Conservation (phyloP, 306 rosid genomes). For the Oemleria cerasiformis region DNA sequence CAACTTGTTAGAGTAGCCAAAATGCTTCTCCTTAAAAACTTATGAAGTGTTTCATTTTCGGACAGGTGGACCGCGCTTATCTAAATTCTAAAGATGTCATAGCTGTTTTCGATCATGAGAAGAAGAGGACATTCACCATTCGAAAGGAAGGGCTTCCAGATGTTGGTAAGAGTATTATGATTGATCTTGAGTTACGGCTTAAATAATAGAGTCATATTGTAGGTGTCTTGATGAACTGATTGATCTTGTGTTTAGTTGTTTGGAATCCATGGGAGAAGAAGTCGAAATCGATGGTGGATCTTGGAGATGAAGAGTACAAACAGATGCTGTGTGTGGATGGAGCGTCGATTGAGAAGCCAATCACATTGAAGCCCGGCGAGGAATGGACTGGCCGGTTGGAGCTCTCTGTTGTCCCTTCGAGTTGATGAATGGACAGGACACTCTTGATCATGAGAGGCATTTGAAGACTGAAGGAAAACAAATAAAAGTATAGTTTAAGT, state of each 20-base stretch:
- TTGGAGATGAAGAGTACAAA: constrained; percentile 88
- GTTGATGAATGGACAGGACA: constrained; percentile 25
- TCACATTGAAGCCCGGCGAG: constrained; percentile 73
- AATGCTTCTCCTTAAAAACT: constrained; percentile 1
- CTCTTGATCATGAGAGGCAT: not conserved
- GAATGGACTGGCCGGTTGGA: constrained; percentile 92
- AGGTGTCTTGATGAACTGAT: not conserved
- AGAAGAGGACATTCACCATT: constrained; percentile 59
- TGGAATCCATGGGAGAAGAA: constrained; percentile 97
- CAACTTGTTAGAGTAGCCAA: not conserved
- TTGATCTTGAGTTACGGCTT: too few species aligned
- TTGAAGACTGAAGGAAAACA: not conserved
- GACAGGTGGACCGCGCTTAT: constrained; percentile 87
- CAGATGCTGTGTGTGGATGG: constrained; percentile 84
- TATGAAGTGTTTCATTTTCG: constrained; percentile 3
- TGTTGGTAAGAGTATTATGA: constrained; percentile 43
- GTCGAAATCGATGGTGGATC: constrained; percentile 54
- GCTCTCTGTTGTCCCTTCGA: constrained; percentile 51
- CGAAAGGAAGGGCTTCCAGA: constrained; percentile 84
- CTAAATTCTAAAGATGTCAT: constrained; percentile 46
- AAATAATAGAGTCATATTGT: too few species aligned
- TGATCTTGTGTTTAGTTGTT: constrained; percentile 43
- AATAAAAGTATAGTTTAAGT: not conserved
- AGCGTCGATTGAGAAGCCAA: constrained; percentile 73
- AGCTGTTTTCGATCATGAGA: constrained; percentile 84